Evolutionary conservation across 169 alveolate genomes (phyloP), one percentile per base, ranked within the genome.

Genomic region (Plasmodium cynomolgi): DNA sequence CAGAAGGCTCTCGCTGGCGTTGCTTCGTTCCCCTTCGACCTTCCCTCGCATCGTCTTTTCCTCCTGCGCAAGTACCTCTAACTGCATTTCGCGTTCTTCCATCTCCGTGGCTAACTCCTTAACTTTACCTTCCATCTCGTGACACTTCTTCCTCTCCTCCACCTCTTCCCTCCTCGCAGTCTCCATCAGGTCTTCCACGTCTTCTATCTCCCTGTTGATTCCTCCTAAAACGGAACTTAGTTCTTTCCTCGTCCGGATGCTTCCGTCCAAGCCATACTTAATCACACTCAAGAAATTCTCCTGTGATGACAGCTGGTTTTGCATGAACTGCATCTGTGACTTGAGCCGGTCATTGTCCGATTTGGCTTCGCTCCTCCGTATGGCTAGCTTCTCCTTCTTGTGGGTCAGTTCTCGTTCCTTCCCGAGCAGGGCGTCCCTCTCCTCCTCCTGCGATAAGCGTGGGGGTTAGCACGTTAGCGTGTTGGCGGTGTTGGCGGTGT

Each of bases 311-410:
- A 80, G 47, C 75, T 90, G 94, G 15, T 58, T 90, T 9, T 90
- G 91, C 73, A 90, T 39, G 82, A 90, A 90, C 37, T 79, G 44
- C 41, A 20, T 33, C 73, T 90, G 94, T 1, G 94, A 72, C 72
- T 80, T 31, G 44, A 90, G 13, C 17, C 88, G 80, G 6, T n/a
- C 37, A 15, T 80, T 58, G 74, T 90, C 50, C 8, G 84, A 90
- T 6, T 2, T 20, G 44, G 71, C 33, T 58, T 90, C 94, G 20
- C 73, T 58, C 34, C 50, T 90, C 1, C 33, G 29, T 1, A 79
- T 58, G 68, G 73, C 13, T n/a, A 90, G 47, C 3, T 81, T 29
- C 15, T 90, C 94, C 29, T 33, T 58, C 73, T 80, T 33, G 5
- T 11, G 39, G 23, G 13, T 74, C 34, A 80, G 72, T 44, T 80